These are phyloP conservation scores for Lycium barbarum DNA, from an alignment of 257 asterid genomes.

Conservation along the genomic window DNA sequence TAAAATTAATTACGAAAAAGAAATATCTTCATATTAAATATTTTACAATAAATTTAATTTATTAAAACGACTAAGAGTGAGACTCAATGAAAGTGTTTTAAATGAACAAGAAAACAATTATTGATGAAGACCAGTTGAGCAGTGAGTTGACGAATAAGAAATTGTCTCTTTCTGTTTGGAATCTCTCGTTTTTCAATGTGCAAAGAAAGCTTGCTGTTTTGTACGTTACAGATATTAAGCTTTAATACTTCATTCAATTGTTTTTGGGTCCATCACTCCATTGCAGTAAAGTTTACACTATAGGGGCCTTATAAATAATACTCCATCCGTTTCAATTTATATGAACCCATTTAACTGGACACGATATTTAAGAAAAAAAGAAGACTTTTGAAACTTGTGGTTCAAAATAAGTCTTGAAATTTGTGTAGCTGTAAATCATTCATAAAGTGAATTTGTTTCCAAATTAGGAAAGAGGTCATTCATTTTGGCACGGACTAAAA, in stretches of 20 bases:
- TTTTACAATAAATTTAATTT: not conserved
- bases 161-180: constrained; percentile 47
- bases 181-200: constrained; percentile 6
- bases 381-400: no score
- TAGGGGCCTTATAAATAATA: no score
- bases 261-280: constrained; percentile 22
- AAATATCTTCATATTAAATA: not conserved
- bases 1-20: no score
- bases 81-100: not conserved
- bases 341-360: no score
- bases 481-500: no score
- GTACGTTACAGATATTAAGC: not conserved
- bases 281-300: constrained; percentile 22
- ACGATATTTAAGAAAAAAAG: no score
- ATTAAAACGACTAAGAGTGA: not conserved
- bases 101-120: not conserved
- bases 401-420: no score
- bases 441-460: no score
- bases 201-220: constrained; percentile 25
- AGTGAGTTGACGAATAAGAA: constrained; percentile 30
- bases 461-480: no score
- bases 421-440: no score
- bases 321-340: no score
- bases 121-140: not conserved
- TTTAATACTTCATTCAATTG: constrained; percentile 15